Conservation (phyloP, 768 basidiomycete genomes). For the Calocybe gangraenosa region DNA sequence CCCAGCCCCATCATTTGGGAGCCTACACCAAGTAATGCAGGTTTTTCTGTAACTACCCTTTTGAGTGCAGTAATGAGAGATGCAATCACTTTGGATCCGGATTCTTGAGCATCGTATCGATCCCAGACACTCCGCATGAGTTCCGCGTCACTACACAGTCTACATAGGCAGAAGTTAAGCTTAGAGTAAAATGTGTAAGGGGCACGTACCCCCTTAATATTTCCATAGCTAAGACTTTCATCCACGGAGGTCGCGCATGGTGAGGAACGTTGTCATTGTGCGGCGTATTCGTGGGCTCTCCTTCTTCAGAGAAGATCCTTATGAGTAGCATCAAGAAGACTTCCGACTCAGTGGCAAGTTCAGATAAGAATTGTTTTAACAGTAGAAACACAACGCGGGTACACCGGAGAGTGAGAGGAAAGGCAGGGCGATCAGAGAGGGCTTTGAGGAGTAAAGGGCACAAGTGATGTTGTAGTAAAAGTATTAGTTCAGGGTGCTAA, state of each 20-base stretch:
- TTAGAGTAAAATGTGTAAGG: neutral
- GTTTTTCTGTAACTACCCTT: conserved; percentile 85
- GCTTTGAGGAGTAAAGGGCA: conserved; percentile 87
- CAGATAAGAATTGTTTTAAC: conserved; percentile 82
- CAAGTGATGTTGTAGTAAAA: conserved; percentile 86
- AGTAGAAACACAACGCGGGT: conserved; percentile 93
- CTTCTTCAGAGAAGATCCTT: conserved; percentile 56
- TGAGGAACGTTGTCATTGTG: conserved; percentile 25
- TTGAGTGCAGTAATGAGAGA: conserved; percentile 81
- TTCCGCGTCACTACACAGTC: conserved; percentile 76
- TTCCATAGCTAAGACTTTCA: conserved; percentile 89
- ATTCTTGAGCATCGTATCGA: conserved; percentile 61
- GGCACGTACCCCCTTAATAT: conserved; percentile 73
- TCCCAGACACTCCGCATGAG: conserved; percentile 78
- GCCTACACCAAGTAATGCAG: conserved; percentile 73
- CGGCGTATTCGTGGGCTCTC: conserved; percentile 14
- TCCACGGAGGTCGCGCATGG: conserved; percentile 66
- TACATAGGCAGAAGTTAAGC: conserved; percentile 19
- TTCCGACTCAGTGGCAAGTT: conserved; percentile 80
- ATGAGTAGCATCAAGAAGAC: conserved; percentile 79
- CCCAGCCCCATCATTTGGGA: conserved; percentile 83
- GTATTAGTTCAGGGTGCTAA: conserved; percentile 78
- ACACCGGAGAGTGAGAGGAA: conserved; percentile 86
- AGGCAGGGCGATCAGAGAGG: conserved; percentile 75
- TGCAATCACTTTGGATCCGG: conserved; percentile 68